A percentile compares a stretch with the other conserved stretches of the same genome.
These are phyloP conservation scores for Talaromyces sp. DNA, from an alignment of 2,329 filamentous ascomycete species.

Conservation along the genomic window DNA sequence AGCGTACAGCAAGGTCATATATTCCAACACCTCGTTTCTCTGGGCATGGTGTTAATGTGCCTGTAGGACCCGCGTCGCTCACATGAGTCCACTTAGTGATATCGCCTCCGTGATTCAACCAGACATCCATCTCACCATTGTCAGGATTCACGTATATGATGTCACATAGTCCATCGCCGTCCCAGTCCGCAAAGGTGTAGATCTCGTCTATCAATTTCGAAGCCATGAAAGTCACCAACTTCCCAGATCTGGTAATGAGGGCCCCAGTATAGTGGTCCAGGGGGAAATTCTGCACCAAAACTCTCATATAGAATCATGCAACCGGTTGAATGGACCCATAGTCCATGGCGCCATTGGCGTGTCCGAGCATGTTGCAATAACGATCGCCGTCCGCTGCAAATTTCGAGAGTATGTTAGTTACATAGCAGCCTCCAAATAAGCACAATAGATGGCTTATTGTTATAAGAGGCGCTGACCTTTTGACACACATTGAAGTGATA, in stretches of 20 bases:
- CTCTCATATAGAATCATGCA: constrained; percentile 18
- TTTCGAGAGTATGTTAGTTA: too few relatives aligned
- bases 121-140: constrained; percentile 8
- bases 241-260: constrained; percentile 15
- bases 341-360: constrained; percentile 21
- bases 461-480: too few relatives aligned
- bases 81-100: neutral
- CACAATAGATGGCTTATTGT: too few relatives aligned
- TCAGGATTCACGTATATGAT: constrained; percentile 28
- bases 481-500: too few relatives aligned
- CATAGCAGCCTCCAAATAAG: too few relatives aligned
- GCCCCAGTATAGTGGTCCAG: constrained; percentile 16
- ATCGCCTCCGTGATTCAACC: neutral
- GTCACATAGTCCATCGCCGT: constrained; percentile 25
- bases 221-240: neutral
- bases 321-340: constrained; percentile 20
- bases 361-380: constrained; percentile 29
- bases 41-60: neutral
- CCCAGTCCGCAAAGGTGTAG: constrained; percentile 36
- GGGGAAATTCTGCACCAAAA: neutral
- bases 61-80: neutral
- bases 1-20: neutral
- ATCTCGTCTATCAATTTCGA: constrained; percentile 23
- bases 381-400: constrained; percentile 22
- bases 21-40: constrained; percentile 2